A percentile compares a stretch with the other conserved stretches of the same genome.
These are phyloP conservation scores for Backusella parvicylindrica DNA, from an alignment of 192 early-diverging fungal genomes.

Conservation along the genomic window DNA sequence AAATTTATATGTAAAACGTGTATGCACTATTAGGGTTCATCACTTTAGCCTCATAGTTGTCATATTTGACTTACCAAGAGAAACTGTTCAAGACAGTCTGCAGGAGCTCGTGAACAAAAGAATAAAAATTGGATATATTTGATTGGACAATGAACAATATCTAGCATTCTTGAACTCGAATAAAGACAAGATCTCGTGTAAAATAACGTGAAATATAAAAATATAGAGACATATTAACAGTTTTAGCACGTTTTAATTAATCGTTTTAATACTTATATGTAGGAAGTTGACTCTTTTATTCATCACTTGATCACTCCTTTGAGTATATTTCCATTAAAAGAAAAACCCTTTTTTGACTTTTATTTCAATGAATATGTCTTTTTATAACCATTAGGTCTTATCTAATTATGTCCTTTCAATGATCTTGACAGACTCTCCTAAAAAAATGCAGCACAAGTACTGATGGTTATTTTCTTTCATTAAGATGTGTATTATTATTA, in stretches of 20 bases:
- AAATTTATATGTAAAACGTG: not conserved
- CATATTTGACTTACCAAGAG: not conserved
- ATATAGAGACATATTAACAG: not conserved
- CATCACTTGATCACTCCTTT: not conserved
- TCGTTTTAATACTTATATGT: not conserved
- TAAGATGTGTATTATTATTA: not conserved
- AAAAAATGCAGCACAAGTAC: not conserved
- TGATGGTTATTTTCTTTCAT: not conserved
- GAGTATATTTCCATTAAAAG: not conserved
- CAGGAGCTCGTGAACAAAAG: slow-evolving; percentile 14
- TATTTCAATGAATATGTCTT: not conserved
- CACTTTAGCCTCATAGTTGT: not conserved
- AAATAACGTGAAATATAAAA: not conserved
- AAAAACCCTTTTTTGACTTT: not conserved
- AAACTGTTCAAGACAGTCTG: not conserved
- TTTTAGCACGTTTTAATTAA: slow-evolving; percentile 4
- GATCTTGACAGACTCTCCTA: slow-evolving; percentile 1
- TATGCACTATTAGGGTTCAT: not conserved
- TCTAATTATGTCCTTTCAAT: not conserved
- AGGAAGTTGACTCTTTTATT: not conserved
- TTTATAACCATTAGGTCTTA: not conserved
- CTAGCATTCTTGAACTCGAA: not conserved
- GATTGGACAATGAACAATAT: not conserved
- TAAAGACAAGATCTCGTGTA: not conserved
- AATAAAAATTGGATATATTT: not conserved